Evolutionary conservation across 306 rosid species (phyloP).

Genomic region (Pyrus pyrifolia): DNA sequence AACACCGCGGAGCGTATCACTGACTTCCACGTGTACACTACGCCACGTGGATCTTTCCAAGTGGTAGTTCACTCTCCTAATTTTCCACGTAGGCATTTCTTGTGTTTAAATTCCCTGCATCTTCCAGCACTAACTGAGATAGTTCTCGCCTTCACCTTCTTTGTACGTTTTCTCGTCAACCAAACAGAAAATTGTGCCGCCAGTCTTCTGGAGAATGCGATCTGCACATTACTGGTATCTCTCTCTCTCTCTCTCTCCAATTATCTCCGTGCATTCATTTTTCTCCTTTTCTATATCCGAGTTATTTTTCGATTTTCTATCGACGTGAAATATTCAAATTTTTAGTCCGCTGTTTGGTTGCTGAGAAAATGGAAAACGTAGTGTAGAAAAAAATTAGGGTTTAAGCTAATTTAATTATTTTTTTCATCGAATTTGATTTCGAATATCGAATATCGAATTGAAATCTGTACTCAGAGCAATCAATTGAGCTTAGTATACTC

Average conservation of each 20-base stretch:
- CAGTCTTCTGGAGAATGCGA: conserved; percentile 47
- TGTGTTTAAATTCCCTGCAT: not conserved
- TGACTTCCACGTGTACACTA: conserved; percentile 32
- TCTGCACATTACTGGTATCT: conserved; percentile 29
- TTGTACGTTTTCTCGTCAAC: conserved; percentile 28
- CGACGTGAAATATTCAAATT: conserved; percentile 8
- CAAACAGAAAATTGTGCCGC: conserved; percentile 5
- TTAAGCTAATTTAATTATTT: not conserved
- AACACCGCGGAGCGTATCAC: conserved; percentile 27
- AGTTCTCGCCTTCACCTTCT: not conserved
- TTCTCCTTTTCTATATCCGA: not conserved
- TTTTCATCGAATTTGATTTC: not conserved
- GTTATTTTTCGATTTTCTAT: not conserved
- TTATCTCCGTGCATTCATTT: not conserved
- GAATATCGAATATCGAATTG: not conserved
- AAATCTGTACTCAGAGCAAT: not conserved
- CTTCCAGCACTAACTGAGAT: not conserved
- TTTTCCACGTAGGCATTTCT: conserved; percentile 37
- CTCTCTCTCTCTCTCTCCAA: conserved; percentile 3
- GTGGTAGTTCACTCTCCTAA: not conserved
- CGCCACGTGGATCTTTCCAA: not conserved
- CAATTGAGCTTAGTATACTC: not conserved
- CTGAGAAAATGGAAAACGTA: not conserved
- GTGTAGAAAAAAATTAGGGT: not conserved
- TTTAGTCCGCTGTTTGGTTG: not conserved